Conservation (phyloP, 1,139 yeast genomes). For the Cylindricascospora bacillispora region DNA sequence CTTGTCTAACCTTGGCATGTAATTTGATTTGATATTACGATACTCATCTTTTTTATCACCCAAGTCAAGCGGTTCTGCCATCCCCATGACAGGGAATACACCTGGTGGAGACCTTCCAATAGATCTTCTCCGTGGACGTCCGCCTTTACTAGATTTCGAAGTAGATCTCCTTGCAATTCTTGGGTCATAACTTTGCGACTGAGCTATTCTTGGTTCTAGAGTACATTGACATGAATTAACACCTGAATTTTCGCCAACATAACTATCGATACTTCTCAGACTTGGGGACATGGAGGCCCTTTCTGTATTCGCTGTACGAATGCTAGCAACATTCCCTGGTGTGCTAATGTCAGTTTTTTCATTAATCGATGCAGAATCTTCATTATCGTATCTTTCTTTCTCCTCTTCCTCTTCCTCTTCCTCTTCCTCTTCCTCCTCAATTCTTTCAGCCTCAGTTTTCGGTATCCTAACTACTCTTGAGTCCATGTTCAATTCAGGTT, state of each 20-base stretch:
- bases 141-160: constrained; percentile 6
- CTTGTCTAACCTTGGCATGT: background rate
- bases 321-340: constrained; percentile 1
- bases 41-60: constrained; percentile 1
- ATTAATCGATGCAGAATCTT: constrained; percentile 1
- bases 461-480: constrained; percentile 53
- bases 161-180: constrained; percentile 5
- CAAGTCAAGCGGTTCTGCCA: constrained; percentile 45
- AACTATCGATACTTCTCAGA: constrained; percentile 1
- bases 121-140: background rate
- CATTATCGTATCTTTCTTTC: no score
- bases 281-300: constrained; percentile 1
- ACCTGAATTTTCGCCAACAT: background rate
- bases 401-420: constrained; percentile 5
- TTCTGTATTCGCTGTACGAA: background rate
- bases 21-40: background rate
- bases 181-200: background rate
- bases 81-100: constrained; percentile 66
- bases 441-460: constrained; percentile 7
- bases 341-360: constrained; percentile 1
- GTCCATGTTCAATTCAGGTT: constrained; percentile 62
- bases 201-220: background rate
- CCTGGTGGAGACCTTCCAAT: constrained; percentile 48
- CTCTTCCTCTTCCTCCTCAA: constrained; percentile 8
- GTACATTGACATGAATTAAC: constrained; percentile 2